Base-by-base conservation (phyloP, 2,329 filamentous ascomycete species). In the Hirsutella minnesotensis region DNA sequence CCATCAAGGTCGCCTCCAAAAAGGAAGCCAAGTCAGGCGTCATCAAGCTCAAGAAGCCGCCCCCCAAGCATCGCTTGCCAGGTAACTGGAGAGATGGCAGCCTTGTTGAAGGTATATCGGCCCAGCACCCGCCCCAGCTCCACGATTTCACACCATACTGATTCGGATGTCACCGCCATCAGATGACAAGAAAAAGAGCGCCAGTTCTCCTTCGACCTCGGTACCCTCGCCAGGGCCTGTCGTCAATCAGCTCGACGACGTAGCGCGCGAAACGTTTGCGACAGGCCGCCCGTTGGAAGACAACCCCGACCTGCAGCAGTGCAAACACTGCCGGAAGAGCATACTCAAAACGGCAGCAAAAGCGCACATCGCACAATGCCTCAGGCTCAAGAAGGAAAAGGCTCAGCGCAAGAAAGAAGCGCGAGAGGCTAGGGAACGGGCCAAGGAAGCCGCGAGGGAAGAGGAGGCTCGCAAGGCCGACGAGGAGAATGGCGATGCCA, bases 311-410 rank as follows among this genome's bases (percentile, higher is more conserved):
- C 74, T 86, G 9, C 80, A 92, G 40, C 74, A 83, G 51, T 98
- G 90, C 73, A 95, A 92, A 60, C 87, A 94, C 60, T 98, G 90
- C 67, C 95, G 92, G 64, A 89, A 94, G 54, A 84, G 84, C 41
- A 77, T 95, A 12, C 70, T 92, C 13, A 84, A 82, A 53, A 78
- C 78, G 27, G 80, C 79, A 1, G 83, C 86, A 2, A 81, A 82
- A 45, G 76, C 77, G 16, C 90, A 98, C 56, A 86, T 95, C 46
- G 81, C 82, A 31, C 78, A 82, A 38, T 98, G 90, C 55, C 67
- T 95, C 44, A 83, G 81, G 51, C 77, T 88, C 44, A 95, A 94
- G 65, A 87, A 83, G 54, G 82, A 86, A 59, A 86, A 86, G 64
- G 81, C 82, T 1, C 79, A 83, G 55, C 75, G 80, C 42, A 86